Base-by-base conservation (phyloP, 2,329 filamentous ascomycete genomes). In the Reticulascus tulasneorum region DNA sequence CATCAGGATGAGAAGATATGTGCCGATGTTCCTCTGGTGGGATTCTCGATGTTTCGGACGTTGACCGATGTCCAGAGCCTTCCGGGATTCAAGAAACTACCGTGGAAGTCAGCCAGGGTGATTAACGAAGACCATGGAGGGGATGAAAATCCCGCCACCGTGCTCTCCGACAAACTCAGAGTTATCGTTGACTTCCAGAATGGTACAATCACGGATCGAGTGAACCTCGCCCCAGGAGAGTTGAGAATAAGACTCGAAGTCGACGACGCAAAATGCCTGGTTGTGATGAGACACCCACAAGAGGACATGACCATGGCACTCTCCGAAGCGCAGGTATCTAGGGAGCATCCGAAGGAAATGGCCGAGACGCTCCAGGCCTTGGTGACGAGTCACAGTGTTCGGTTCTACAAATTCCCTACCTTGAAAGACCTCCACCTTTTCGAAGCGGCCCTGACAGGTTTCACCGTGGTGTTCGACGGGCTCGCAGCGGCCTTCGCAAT, bases 191-290 rank as follows among this genome's bases (percentile, higher is more conserved):
- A 88, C 38, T 86, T 84, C 46, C 77, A 84, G 42, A 79, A 82
- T 47, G 86, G 88, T 31, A 86, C 82, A 26, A 68, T 94, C 12
- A 87, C 86, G 3, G 90, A 96, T 60, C 78, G 89, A 23, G 71
- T 95, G 53, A 94, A 94, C 48, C 71, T 94, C 50, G 82, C 73
- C 3, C 82, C 82, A 9, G 84, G 84, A n/a, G 84, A 88, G 59
- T 56, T 88, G 48, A 77, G 78, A 49, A 57, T 89, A 31, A 71
- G 77, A 20, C 65, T 88, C 22, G 78, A 84, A 46, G 74, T 83
- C 21, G 68, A 71, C 37, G 73, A 78, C 35, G 70, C 71, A 16
- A 78, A 77, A 32, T 66, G 78, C 11, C 62, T 93, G 30, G 77
- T 78, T 44, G 61, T 91, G 23, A 67, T 85, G 37, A 82, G 89